Evolutionary conservation across 805 yeast species (phyloP), one percentile per base, ranked within the genome.

Genomic region (Teunomyces lycoperdinae): DNA sequence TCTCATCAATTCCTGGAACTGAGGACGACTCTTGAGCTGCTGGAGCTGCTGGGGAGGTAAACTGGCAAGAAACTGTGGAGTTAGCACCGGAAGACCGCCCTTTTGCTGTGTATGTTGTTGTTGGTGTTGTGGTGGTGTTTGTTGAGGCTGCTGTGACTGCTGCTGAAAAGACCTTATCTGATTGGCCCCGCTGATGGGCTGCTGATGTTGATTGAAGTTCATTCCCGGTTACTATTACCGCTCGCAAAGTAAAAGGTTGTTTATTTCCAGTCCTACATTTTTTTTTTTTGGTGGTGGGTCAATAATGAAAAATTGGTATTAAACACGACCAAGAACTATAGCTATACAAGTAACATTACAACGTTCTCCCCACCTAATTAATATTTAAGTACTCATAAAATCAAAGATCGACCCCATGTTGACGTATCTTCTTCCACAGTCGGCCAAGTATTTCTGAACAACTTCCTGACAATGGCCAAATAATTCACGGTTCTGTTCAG

Each of bases 401-500:
- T 77, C 85, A 65, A 91, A 91, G n/a, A 91, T 83, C 17, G 80
- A 70, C 7, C 83, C 83, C 87, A 92, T 83, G 62, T 89, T 87
- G 44, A 91, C 97, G 65, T 83, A 90, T 43, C 97, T 77, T 55
- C 97, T 83, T 4, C 96, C 97, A 68, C 92, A 87, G 52, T 87
- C 87, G 44, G 74, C 74, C 55, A 92, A 67, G 58, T 91, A 92
- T 64, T 83, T 83, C 54, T 81, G 79, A 0, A 87, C 87, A 1
- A 89, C 84, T 9, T 73, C 70, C 42, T 77, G 73, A 52, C 80
- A 79, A 5, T 67, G 56, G 13, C 65, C 77, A 57, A 90, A 85
- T 16, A 79, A 58, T 9, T 70, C 81, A 45, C 90, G 72, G 60
- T 89, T 91, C 58, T 87, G 96, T 61, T 87, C 96, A 1, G 87